Percentiles rank a stretch among this genome's conserved stretches.
Conservation (phyloP, 805 yeast species). For the Nakazawaea wickerhamii region DNA sequence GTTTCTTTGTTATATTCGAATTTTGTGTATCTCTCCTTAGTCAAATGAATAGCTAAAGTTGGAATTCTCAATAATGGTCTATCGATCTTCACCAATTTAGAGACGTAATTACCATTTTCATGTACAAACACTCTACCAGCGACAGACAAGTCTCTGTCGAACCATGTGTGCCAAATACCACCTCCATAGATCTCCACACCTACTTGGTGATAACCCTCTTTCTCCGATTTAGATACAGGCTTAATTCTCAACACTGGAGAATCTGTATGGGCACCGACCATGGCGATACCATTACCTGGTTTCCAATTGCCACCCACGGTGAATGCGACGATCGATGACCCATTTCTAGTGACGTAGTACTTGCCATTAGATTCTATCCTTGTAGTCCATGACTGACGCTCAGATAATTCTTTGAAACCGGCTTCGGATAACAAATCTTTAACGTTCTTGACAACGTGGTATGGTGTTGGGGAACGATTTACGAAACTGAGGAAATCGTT, state of each 20-base stretch:
- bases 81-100: slow-evolving; percentile 72
- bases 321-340: slow-evolving; percentile 84
- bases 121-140: slow-evolving; percentile 87
- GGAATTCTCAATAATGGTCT: slow-evolving; percentile 89
- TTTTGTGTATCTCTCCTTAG: slow-evolving; percentile 67
- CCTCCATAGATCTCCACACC: slow-evolving; percentile 97
- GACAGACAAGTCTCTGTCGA: slow-evolving; percentile 84
- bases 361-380: slow-evolving; percentile 49
- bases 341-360: slow-evolving; percentile 86
- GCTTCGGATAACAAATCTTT: slow-evolving; percentile 46
- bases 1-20: slow-evolving; percentile 89
- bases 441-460: slow-evolving; percentile 77
- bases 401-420: slow-evolving; percentile 74
- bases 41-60: slow-evolving; percentile 88
- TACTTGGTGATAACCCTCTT: slow-evolving; percentile 78
- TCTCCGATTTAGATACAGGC: slow-evolving; percentile 68
- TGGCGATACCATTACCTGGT: slow-evolving; percentile 78
- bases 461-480: slow-evolving; percentile 87
- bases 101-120: slow-evolving; percentile 44
- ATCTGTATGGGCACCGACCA: slow-evolving; percentile 96
- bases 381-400: slow-evolving; percentile 66
- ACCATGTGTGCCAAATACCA: slow-evolving; percentile 95
- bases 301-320: slow-evolving; percentile 67
- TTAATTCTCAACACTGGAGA: slow-evolving; percentile 86
- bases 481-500: slow-evolving; percentile 70